These are phyloP conservation scores for Hibiscus trionum DNA, from an alignment of 345 rosid species.

Conservation along the genomic window DNA sequence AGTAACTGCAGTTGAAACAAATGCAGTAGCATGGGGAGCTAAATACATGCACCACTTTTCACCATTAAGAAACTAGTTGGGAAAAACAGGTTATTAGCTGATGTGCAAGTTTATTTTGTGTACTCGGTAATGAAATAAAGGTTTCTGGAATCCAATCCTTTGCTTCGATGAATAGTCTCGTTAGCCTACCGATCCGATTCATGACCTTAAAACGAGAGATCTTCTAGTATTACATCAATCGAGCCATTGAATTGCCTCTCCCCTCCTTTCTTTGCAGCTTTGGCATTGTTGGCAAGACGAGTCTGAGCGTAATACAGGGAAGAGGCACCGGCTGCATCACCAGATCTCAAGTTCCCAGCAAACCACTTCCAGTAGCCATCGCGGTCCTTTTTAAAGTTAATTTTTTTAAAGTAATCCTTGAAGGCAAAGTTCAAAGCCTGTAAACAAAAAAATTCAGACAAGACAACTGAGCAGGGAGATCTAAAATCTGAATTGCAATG, in stretches of 20 bases:
- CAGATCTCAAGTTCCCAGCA: constrained; percentile 42
- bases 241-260: constrained; percentile 40
- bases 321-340: constrained; percentile 46
- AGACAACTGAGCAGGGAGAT: background rate
- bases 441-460: background rate
- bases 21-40: no score
- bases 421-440: constrained; percentile 53
- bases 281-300: constrained; percentile 41
- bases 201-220: background rate
- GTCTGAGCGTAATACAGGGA: constrained; percentile 44
- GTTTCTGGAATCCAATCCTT: background rate
- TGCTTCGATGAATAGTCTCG: background rate
- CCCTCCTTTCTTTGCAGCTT: constrained; percentile 34
- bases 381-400: constrained; percentile 39
- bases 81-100: no score
- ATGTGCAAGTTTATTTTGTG: no score
- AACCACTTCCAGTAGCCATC: constrained; percentile 51
- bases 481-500: background rate
- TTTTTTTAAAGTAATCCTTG: constrained; percentile 42
- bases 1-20: no score
- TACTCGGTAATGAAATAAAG: no score
- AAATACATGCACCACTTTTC: no score
- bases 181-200: background rate
- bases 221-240: constrained; percentile 22
- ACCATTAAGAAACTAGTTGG: no score